phyloP scores from a whole-genome alignment of 768 basidiomycete genomes.

The Lentinus tigrinus region DNA sequence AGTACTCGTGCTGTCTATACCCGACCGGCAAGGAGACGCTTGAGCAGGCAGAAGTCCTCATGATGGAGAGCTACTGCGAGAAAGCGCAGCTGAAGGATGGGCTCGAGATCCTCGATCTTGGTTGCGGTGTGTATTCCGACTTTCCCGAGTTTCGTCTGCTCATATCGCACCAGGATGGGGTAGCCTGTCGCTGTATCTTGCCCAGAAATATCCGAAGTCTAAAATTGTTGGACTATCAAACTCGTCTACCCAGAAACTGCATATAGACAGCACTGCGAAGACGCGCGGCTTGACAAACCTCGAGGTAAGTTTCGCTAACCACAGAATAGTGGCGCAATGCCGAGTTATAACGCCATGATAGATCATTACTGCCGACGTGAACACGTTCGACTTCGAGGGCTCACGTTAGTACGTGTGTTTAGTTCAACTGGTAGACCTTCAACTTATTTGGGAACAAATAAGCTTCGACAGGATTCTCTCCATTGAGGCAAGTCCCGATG shows the following conservation, averaged over 20 bases:
- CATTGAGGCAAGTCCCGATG: slow-evolving; percentile 49
- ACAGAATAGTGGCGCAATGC: background rate
- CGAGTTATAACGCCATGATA: slow-evolving; percentile 15
- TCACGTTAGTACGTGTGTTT: slow-evolving; percentile 38
- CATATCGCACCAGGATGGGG: slow-evolving; percentile 56
- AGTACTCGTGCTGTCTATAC: slow-evolving; percentile 68
- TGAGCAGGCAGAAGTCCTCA: slow-evolving; percentile 61
- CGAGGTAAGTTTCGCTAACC: slow-evolving; percentile 32
- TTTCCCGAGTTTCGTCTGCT: background rate
- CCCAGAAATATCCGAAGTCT: slow-evolving; percentile 69
- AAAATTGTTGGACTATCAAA: slow-evolving; percentile 65
- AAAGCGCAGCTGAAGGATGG: slow-evolving; percentile 65
- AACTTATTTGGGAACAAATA: background rate
- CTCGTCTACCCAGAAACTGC: slow-evolving; percentile 63
- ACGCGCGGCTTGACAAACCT: slow-evolving; percentile 52
- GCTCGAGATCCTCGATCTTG: slow-evolving; percentile 62
- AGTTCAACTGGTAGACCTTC: background rate
- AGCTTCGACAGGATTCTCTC: slow-evolving; percentile 73
- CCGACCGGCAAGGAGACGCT: slow-evolving; percentile 58
- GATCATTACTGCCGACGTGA: slow-evolving; percentile 72
- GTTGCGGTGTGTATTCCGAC: slow-evolving; percentile 49
- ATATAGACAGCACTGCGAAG: slow-evolving; percentile 54
- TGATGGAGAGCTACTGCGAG: slow-evolving; percentile 65
- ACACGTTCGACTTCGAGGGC: slow-evolving; percentile 54
- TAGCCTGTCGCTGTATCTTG: slow-evolving; percentile 65